phyloP scores from a whole-genome alignment of 2,329 filamentous ascomycete species.

The Colletotrichum sp. region DNA sequence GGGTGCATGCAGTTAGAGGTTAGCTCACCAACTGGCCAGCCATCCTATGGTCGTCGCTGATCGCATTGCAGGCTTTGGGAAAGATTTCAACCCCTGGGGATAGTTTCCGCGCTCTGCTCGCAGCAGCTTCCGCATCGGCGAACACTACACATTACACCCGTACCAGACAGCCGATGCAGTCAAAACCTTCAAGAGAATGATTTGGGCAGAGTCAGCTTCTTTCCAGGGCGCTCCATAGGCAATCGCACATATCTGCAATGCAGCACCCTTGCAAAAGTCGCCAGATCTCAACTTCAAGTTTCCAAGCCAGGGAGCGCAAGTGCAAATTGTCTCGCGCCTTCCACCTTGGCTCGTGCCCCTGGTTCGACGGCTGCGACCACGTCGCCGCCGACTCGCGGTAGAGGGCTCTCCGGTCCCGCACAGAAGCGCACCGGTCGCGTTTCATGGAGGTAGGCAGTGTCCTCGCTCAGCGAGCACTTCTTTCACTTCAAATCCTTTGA shows the following conservation, averaged over 20 bases:
- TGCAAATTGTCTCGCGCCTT: conserved; percentile 37
- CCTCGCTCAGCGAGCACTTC: conserved; percentile 96
- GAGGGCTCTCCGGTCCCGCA: conserved; percentile 80
- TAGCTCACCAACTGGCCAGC: neutral
- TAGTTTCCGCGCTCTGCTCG: neutral
- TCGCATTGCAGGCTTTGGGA: neutral
- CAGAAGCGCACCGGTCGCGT: conserved; percentile 91
- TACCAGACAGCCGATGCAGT: conserved; percentile 64
- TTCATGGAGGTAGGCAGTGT: conserved; percentile 88
- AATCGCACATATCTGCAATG: conserved; percentile 53
- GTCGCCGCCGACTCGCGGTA: conserved; percentile 84
- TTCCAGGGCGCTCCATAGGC: conserved; percentile 64
- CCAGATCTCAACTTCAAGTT: conserved; percentile 58
- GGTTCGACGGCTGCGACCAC: conserved; percentile 74
- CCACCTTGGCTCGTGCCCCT: conserved; percentile 65
- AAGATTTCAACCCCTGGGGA: neutral
- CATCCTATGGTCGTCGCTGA: neutral
- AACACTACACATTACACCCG: conserved; percentile 68
- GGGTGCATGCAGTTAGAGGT: neutral
- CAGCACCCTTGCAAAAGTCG: conserved; percentile 33
- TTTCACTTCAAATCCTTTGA: conserved; percentile 83
- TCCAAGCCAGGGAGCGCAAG: conserved; percentile 34
- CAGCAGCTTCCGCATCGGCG: conserved; percentile 32
- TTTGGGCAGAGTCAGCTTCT: conserved; percentile 73
- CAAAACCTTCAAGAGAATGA: conserved; percentile 63